These are phyloP conservation scores for Oleoguttula mirabilis DNA, from an alignment of 495 filamentous ascomycete genomes.

Conservation along the genomic window DNA sequence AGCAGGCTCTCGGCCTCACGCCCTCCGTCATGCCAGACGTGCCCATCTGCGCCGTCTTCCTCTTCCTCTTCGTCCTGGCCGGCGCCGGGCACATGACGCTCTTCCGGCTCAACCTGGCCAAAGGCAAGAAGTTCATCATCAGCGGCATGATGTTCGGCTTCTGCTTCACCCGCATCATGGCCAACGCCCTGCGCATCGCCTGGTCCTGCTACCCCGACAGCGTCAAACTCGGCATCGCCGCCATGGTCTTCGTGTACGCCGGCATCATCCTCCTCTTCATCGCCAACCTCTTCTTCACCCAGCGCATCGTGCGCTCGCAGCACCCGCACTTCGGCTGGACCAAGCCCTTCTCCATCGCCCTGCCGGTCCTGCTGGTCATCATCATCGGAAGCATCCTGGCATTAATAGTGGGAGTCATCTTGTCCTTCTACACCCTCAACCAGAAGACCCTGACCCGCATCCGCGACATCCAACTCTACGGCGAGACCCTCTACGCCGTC, in stretches of 20 bases:
- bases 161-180: slow-evolving; percentile 29
- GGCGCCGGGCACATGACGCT: slow-evolving; percentile 22
- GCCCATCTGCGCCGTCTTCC: slow-evolving; percentile 25
- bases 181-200: slow-evolving; percentile 24
- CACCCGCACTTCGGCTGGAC: slow-evolving; percentile 64
- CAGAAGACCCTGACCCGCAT: slow-evolving; percentile 38
- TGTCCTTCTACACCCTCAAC: slow-evolving; percentile 55
- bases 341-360: slow-evolving; percentile 33
- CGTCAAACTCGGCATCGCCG: slow-evolving; percentile 29
- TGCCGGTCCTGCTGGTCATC: slow-evolving; percentile 48
- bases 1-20: slow-evolving; percentile 22
- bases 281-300: slow-evolving; percentile 66
- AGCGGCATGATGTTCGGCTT: slow-evolving; percentile 55
- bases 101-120: slow-evolving; percentile 20
- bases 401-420: slow-evolving; percentile 54
- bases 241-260: slow-evolving; percentile 49
- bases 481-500: slow-evolving; percentile 51
- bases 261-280: slow-evolving; percentile 72
- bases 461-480: slow-evolving; percentile 55
- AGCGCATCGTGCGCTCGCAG: slow-evolving; percentile 61
- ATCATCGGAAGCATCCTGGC: slow-evolving; percentile 52
- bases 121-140: slow-evolving; percentile 28
- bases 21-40: slow-evolving; percentile 27
- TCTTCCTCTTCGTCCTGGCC: slow-evolving; percentile 26
- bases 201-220: slow-evolving; percentile 15